Percentiles rank a stretch among this genome's conserved stretches.
These are phyloP conservation scores for Cordyceps cateniannulata DNA, from an alignment of 2,329 filamentous ascomycete species.

Conservation along the genomic window DNA sequence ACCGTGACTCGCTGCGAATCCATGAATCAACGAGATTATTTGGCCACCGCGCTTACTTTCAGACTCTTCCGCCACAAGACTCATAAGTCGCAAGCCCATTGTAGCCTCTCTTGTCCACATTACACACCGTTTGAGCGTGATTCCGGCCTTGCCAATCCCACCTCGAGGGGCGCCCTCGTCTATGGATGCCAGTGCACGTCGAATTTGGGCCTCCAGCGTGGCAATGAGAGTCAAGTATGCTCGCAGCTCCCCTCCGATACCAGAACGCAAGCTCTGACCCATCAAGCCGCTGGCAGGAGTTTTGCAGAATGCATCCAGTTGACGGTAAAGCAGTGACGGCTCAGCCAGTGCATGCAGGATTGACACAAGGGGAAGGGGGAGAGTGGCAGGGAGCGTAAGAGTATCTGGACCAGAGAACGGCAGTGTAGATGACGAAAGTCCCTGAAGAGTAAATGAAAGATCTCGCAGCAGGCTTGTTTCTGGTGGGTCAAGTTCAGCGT, in stretches of 20 bases:
- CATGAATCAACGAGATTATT: slow-evolving; percentile 87
- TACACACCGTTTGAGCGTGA: slow-evolving; percentile 90
- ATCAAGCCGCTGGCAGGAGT: slow-evolving; percentile 77
- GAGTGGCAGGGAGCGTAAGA: slow-evolving; percentile 67
- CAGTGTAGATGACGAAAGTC: slow-evolving; percentile 79
- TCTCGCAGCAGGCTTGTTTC: slow-evolving; percentile 68
- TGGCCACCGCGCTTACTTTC: slow-evolving; percentile 79
- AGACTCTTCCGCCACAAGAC: slow-evolving; percentile 86
- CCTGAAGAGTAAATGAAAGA: slow-evolving; percentile 87
- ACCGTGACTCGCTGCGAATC: slow-evolving; percentile 86
- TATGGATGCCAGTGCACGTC: slow-evolving; percentile 70
- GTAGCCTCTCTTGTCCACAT: slow-evolving; percentile 97
- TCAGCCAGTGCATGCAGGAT: slow-evolving; percentile 86
- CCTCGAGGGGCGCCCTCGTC: slow-evolving; percentile 60
- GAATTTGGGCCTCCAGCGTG: slow-evolving; percentile 86
- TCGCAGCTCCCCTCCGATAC: slow-evolving; percentile 75
- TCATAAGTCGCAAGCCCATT: slow-evolving; percentile 90
- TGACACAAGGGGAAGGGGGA: slow-evolving; percentile 80
- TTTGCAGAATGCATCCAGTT: slow-evolving; percentile 74
- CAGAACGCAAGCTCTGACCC: slow-evolving; percentile 83
- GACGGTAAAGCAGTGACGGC: slow-evolving; percentile 84
- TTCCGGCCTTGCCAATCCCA: slow-evolving; percentile 76
- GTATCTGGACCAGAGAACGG: slow-evolving; percentile 64
- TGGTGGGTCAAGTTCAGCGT: slow-evolving; percentile 50
- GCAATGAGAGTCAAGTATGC: slow-evolving; percentile 88